phyloP scores from a whole-genome alignment of 2,329 filamentous ascomycete genomes.

The Trichophyton verrucosum region DNA sequence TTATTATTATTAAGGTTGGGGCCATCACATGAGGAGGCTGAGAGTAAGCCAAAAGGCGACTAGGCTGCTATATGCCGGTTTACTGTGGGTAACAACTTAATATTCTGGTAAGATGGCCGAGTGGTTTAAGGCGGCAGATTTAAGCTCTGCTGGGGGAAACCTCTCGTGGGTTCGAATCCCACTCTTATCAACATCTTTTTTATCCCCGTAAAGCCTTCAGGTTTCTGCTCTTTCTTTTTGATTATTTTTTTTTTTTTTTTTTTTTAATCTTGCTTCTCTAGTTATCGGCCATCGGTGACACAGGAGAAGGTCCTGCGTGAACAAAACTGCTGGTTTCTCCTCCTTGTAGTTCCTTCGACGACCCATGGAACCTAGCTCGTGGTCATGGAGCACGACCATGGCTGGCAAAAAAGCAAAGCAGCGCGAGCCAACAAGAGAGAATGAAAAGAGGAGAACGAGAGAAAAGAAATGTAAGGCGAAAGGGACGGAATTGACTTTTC shows the following conservation, averaged over 20 bases:
- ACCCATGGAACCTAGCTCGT: background rate
- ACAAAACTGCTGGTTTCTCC: background rate
- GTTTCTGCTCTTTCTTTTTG: too few relatives aligned
- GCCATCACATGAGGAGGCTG: background rate
- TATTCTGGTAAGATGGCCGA: conserved; percentile 4
- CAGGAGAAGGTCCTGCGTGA: background rate
- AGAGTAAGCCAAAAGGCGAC: background rate
- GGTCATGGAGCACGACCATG: background rate
- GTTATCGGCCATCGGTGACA: background rate
- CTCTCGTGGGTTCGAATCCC: conserved; percentile 5
- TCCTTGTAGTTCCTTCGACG: background rate
- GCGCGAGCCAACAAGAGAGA: background rate
- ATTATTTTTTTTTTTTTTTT: background rate
- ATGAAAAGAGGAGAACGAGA: background rate
- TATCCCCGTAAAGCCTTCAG: too few relatives aligned
- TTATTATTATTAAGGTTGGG: too few relatives aligned
- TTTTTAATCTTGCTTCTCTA: background rate
- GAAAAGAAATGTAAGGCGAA: background rate
- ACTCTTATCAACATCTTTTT: conserved; percentile 3
- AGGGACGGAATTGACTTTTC: background rate
- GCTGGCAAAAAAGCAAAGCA: background rate
- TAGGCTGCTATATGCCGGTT: background rate
- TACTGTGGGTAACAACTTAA: background rate
- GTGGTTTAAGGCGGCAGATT: conserved; percentile 5
- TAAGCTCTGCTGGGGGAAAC: conserved; percentile 4